phyloP scores from a whole-genome alignment of 2,329 filamentous ascomycete genomes.

The Drechslerella coelobrocha region DNA sequence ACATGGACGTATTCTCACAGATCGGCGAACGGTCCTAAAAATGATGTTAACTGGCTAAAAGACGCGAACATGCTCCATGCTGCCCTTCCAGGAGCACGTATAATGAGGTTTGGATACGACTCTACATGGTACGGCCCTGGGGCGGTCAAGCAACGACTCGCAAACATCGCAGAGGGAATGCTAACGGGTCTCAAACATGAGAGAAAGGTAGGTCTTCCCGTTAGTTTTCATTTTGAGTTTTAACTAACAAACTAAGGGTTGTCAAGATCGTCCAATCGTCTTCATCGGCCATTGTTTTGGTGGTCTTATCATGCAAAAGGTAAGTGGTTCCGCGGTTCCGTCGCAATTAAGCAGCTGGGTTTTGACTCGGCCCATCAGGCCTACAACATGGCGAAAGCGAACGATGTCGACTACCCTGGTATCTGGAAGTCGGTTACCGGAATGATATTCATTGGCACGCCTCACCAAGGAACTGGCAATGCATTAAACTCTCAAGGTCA shows the following conservation, averaged over 20 bases:
- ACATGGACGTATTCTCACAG: conserved; percentile 53
- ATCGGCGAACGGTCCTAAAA: conserved; percentile 15
- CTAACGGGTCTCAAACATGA: conserved; percentile 51
- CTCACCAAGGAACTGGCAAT: conserved; percentile 13
- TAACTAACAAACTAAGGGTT: conserved; percentile 33
- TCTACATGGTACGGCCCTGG: conserved; percentile 56
- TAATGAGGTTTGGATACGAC: conserved; percentile 56
- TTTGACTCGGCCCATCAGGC: conserved; percentile 38
- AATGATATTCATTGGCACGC: conserved; percentile 17
- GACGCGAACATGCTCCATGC: conserved; percentile 55
- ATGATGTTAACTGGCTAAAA: conserved; percentile 55
- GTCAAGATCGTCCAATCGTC: conserved; percentile 54
- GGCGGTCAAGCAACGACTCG: conserved; percentile 55
- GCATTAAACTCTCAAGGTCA: conserved; percentile 9
- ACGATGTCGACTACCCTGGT: conserved; percentile 14
- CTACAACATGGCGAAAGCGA: conserved; percentile 38
- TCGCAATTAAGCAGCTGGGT: conserved; percentile 43
- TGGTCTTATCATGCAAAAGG: conserved; percentile 55
- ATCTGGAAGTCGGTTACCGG: conserved; percentile 7
- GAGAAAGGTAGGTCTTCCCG: conserved; percentile 49
- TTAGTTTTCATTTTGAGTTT: conserved; percentile 8
- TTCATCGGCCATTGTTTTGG: conserved; percentile 56
- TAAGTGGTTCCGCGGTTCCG: no score
- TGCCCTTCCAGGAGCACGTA: conserved; percentile 55
- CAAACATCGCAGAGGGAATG: conserved; percentile 55